Base-by-base conservation (phyloP, 2,329 filamentous ascomycete species). In the Diplocarpon mali region DNA sequence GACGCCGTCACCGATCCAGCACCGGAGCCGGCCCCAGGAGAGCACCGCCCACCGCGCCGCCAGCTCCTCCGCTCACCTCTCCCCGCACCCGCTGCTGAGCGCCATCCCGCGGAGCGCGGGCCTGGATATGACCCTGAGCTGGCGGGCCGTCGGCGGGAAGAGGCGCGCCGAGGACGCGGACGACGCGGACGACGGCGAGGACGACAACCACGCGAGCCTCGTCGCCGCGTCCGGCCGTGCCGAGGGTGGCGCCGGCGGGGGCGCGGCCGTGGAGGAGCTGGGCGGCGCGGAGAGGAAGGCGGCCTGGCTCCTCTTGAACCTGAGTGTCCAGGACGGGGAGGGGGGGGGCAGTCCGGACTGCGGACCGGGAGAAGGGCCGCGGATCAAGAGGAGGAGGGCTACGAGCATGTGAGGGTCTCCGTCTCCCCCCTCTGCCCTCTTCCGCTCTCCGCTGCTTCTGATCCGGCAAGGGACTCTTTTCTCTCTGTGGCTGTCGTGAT, bases 261-360 rank as follows among this genome's bases (percentile, higher is more conserved):
- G n/a, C n/a, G n/a, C n/a, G n/a, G n/a, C n/a, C n/a, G n/a, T 44
- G 34, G 44, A 47, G 6, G 55, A 52, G 40, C 42, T 38, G 20
- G 47, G 50, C 31, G 64, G 63, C 0, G 59, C 59, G 11, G 58
- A 71, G 40, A 69, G 66, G 54, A 69, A 68, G 36, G 70, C 69
- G 1, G 70, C 70, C 14, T 59, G 69, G 47, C 55, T 71, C 5
- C 56, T 73, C 31, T 66, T 73, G 68, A 68, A 69, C 41, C 62
- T 73, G 20, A 68, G 67, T 46, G 62, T 70, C 15, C 57, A 62
- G 40, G 67, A 34, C 36, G 42, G 32, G 43, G 50, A 48, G 20
- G 16, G 39, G 6, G 40, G 36, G 9, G 31, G 3, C 11, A 44
- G 9, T 13, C 16, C 24, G 20, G 10, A 12, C 7, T 13, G 38